These are phyloP conservation scores for Arthrobotrys entomopaga DNA, from an alignment of 2,329 filamentous ascomycete genomes.

Conservation along the genomic window DNA sequence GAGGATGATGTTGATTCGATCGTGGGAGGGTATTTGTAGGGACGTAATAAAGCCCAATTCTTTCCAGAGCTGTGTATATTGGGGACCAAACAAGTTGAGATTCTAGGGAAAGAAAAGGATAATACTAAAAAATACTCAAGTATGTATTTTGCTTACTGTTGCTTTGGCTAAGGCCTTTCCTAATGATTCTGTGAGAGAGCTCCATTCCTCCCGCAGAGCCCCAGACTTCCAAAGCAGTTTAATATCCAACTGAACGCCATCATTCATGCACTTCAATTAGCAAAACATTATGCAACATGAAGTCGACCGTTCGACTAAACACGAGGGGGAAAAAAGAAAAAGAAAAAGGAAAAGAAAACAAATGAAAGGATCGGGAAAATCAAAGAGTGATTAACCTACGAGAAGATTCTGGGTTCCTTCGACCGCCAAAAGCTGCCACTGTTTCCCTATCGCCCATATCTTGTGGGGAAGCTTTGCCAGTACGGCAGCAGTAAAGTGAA, in stretches of 20 bases:
- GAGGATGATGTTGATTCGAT: slow-evolving; percentile 30
- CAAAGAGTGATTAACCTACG: slow-evolving; percentile 9
- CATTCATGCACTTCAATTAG: no score
- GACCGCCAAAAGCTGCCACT: slow-evolving; percentile 38
- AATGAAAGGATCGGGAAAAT: background rate
- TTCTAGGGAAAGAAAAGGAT: slow-evolving; percentile 9
- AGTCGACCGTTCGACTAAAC: background rate
- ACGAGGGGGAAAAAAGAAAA: no score
- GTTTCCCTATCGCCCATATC: slow-evolving; percentile 11
- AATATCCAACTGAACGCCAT: slow-evolving; percentile 23
- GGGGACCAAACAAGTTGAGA: background rate
- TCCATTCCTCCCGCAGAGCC: slow-evolving; percentile 37
- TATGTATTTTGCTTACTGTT: background rate
- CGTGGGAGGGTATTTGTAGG: slow-evolving; percentile 46
- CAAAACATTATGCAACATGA: no score
- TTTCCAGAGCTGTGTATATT: slow-evolving; percentile 29
- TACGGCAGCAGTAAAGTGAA: slow-evolving; percentile 43
- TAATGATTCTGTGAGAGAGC: slow-evolving; percentile 31
- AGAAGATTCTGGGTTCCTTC: slow-evolving; percentile 31
- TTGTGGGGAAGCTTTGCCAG: slow-evolving; percentile 30
- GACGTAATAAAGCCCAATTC: slow-evolving; percentile 27
- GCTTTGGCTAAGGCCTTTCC: slow-evolving; percentile 26
- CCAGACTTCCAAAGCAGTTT: slow-evolving; percentile 38
- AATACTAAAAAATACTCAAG: background rate
- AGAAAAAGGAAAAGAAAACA: background rate